These are phyloP conservation scores for Steccherinum ochraceum DNA, from an alignment of 768 basidiomycete genomes.

Conservation along the genomic window DNA sequence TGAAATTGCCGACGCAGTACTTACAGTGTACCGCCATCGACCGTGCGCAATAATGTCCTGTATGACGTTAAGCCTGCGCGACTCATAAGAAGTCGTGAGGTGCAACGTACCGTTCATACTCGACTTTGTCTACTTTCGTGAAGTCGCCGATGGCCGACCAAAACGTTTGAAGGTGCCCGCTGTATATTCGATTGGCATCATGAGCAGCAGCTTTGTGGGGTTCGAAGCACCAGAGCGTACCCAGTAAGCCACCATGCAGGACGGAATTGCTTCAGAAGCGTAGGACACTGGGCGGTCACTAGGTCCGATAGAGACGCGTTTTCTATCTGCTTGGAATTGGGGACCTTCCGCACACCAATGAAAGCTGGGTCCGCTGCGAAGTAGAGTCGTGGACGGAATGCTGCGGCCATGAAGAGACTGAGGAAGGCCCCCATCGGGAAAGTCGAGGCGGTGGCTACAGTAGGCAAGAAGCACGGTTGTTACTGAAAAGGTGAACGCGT, in stretches of 20 bases:
- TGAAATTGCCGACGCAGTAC: neutral
- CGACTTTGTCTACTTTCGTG: slow-evolving; percentile 46
- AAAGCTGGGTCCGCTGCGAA: slow-evolving; percentile 16
- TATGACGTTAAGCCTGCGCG: slow-evolving; percentile 7
- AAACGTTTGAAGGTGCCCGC: slow-evolving; percentile 60
- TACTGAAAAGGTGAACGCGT: no score
- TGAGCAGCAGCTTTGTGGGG: neutral
- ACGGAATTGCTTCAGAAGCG: slow-evolving; percentile 19
- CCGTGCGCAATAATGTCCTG: slow-evolving; percentile 42
- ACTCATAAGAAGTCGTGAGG: neutral
- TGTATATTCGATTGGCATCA: slow-evolving; percentile 18
- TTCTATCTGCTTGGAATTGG: slow-evolving; percentile 6
- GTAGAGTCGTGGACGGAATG: slow-evolving; percentile 14
- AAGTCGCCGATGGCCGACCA: slow-evolving; percentile 59
- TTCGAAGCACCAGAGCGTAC: slow-evolving; percentile 12
- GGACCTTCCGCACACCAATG: slow-evolving; percentile 10
- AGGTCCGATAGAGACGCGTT: slow-evolving; percentile 16
- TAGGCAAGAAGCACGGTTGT: no score
- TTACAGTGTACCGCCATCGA: slow-evolving; percentile 64
- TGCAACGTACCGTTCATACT: slow-evolving; percentile 44
- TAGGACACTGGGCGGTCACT: slow-evolving; percentile 21
- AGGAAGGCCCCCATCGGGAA: slow-evolving; percentile 19
- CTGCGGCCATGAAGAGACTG: slow-evolving; percentile 14
- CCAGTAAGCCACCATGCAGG: slow-evolving; percentile 27
- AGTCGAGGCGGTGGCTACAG: no score